A percentile compares a stretch with the other conserved stretches of the same genome.
Conservation (phyloP, 2,329 filamentous ascomycete genomes). For the Salinomyces thailandicus region DNA sequence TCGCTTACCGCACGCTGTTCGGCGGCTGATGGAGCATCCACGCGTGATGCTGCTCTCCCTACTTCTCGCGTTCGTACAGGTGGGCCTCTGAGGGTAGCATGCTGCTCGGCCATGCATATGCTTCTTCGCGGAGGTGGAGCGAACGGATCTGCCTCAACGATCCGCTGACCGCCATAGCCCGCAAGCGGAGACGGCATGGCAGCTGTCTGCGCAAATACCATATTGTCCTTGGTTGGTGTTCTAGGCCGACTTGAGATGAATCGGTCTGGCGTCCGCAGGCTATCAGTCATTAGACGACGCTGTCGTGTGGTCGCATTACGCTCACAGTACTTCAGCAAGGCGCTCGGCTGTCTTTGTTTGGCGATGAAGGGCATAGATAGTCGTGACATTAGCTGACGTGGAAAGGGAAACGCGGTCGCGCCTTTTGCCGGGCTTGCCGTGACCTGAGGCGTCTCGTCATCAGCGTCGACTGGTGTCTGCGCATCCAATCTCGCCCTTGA, state of each 20-base stretch:
- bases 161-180: background rate
- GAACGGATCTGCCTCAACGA: constrained; percentile 17
- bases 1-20: constrained; percentile 41
- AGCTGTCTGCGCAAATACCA: constrained; percentile 7
- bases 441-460: constrained; percentile 5
- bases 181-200: background rate
- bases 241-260: constrained; percentile 40
- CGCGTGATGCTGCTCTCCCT: constrained; percentile 3
- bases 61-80: constrained; percentile 2
- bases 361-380: background rate
- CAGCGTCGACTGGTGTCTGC: background rate
- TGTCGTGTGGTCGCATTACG: constrained; percentile 13
- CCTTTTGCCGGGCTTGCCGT: constrained; percentile 7
- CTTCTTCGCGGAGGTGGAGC: constrained; percentile 10
- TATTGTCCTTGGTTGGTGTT: constrained; percentile 20
- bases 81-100: constrained; percentile 12
- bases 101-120: constrained; percentile 14
- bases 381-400: background rate
- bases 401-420: constrained; percentile 2
- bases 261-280: constrained; percentile 41
- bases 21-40: constrained; percentile 1
- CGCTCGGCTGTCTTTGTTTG: constrained; percentile 13
- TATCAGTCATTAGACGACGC: constrained; percentile 10
- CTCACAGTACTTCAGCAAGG: constrained; percentile 12
- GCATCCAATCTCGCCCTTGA: background rate